These are phyloP conservation scores for Leishmania martiniquensis DNA, from an alignment of 208 protist genomes.

Conservation along the genomic window DNA sequence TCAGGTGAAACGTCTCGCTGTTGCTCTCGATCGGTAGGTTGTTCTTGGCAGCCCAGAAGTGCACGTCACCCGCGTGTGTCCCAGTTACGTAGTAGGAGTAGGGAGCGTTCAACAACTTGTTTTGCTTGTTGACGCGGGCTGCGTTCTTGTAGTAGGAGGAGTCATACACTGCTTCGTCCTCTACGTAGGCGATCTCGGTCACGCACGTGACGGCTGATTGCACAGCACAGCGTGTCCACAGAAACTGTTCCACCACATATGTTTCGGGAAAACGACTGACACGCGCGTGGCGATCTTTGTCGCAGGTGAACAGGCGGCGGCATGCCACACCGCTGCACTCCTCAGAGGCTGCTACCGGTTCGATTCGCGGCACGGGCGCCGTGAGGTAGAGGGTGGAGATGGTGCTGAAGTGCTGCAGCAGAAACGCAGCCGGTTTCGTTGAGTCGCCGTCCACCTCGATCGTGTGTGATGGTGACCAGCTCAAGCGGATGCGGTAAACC, in stretches of 20 bases:
- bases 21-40: constrained; percentile 32
- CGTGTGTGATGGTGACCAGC: constrained; percentile 52
- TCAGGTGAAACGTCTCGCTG: constrained; percentile 35
- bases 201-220: constrained; percentile 77
- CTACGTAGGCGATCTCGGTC: constrained; percentile 60
- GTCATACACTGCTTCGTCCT: constrained; percentile 20
- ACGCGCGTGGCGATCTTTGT: constrained; percentile 81
- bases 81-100: constrained; percentile 76
- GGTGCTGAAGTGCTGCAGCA: constrained; percentile 90
- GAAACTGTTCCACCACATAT: constrained; percentile 82
- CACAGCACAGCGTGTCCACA: constrained; percentile 52
- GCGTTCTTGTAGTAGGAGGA: constrained; percentile 12
- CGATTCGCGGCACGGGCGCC: constrained; percentile 49
- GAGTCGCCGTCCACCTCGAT: constrained; percentile 54
- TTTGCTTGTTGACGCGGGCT: constrained; percentile 33
- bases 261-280: constrained; percentile 84
- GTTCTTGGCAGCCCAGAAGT: constrained; percentile 83
- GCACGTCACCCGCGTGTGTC: constrained; percentile 53
- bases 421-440: constrained; percentile 43
- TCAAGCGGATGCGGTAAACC: constrained; percentile 71
- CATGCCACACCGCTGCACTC: constrained; percentile 29
- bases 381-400: constrained; percentile 70
- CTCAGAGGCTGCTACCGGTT: constrained; percentile 31
- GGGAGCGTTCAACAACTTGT: constrained; percentile 26
- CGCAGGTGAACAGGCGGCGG: constrained; percentile 81